These are phyloP conservation scores for Lyophyllum semitale DNA, from an alignment of 768 basidiomycete species.

Conservation along the genomic window DNA sequence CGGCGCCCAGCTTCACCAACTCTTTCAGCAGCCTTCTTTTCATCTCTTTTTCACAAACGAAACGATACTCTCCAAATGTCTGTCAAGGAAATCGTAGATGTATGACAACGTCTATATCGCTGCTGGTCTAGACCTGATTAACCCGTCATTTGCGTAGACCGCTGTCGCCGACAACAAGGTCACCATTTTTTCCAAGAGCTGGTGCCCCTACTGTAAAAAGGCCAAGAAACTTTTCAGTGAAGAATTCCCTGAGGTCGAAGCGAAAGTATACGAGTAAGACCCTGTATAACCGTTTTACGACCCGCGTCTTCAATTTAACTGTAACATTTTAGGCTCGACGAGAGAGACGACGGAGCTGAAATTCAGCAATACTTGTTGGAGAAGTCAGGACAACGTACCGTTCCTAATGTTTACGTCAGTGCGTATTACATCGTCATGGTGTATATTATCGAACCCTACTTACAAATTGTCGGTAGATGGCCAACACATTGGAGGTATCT, in stretches of 20 bases:
- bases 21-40: slow-evolving; percentile 25
- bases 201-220: slow-evolving; percentile 51
- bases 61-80: slow-evolving; percentile 29
- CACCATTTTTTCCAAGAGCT: slow-evolving; percentile 61
- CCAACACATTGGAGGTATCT: slow-evolving; percentile 57
- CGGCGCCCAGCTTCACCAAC: slow-evolving; percentile 10
- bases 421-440: slow-evolving; percentile 23
- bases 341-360: slow-evolving; percentile 52
- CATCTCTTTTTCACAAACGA: slow-evolving; percentile 32
- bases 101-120: slow-evolving; percentile 18
- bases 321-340: slow-evolving; percentile 50
- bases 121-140: background rate
- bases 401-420: slow-evolving; percentile 82
- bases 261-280: slow-evolving; percentile 51
- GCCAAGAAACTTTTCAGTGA: slow-evolving; percentile 49
- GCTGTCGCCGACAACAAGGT: slow-evolving; percentile 53
- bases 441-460: background rate
- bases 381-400: slow-evolving; percentile 70
- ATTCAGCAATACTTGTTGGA: slow-evolving; percentile 67
- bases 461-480: slow-evolving; percentile 32
- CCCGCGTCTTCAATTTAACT: background rate
- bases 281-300: background rate
- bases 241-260: slow-evolving; percentile 37
- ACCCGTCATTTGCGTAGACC: slow-evolving; percentile 27
- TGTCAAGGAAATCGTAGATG: slow-evolving; percentile 46